Base-by-base conservation (phyloP, 176 grass and related monocot genomes). In the Aegilops tauschii region DNA sequence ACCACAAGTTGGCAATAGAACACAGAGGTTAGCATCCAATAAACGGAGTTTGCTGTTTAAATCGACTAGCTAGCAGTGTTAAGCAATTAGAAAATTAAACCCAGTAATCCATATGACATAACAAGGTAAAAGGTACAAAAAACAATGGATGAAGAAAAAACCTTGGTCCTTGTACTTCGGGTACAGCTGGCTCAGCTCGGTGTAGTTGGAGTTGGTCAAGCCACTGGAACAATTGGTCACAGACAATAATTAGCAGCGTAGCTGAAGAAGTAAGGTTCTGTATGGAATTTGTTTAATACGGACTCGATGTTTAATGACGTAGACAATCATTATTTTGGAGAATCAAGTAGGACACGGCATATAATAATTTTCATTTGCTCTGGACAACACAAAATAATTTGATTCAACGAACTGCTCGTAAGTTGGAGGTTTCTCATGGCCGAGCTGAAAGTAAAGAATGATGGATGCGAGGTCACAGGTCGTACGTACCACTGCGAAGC, bases 171-270 rank as follows among this genome's bases (percentile, higher is more conserved):
- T 98, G 81, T 98, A 96, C 83, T 94, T 96, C 25, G 88, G 84
- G 77, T 98, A 98, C 80, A 98, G 82, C 85, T 91, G 72, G 82
- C 85, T 90, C 90, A 98, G 89, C 70, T 98, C 93, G 0, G 85
- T 98, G 76, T 98, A 96, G 90, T 98, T 98, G 42, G 96, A 96
- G 82, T 98, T 92, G 56, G 96, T 98, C 79, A 98, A 64, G 62
- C 94, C 96, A 87, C 92, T 98, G 90, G 76, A 92, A 90, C 25
- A 86, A 80, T 77, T 29, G 18, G 28, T 20, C 36, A 73, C 3
- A 56, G 5, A 74, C 12, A 92, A 69, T 47, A 69, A 80, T 92
- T 82, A 91, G 69, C 37, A 63, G n/a, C 13, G 16, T 40, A 64
- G 65, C 9, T 23, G 81, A 29, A 76, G 52, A 52, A 81, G 35